Conservation (phyloP, 192 early-diverging fungal species). For the Obelidium mucronatum region DNA sequence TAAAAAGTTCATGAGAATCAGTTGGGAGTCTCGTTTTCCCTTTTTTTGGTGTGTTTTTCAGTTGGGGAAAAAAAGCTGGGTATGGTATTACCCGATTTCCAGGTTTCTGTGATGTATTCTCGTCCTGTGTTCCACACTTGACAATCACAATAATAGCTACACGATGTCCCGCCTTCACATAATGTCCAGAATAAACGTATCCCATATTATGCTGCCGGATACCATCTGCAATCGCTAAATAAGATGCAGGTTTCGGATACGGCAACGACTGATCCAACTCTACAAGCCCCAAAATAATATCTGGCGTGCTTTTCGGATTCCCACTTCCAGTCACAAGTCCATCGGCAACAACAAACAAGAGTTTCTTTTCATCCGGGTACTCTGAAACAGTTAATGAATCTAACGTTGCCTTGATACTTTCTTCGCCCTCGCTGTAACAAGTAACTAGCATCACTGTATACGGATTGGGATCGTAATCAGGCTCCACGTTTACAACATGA, state of each 20-base stretch:
- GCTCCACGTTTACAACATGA: neutral
- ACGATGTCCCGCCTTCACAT: slow-evolving; percentile 29
- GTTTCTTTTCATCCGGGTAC: slow-evolving; percentile 84
- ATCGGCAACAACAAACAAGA: slow-evolving; percentile 91
- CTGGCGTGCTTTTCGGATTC: slow-evolving; percentile 81
- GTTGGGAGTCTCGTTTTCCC: slow-evolving; percentile 96
- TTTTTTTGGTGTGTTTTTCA: too few relatives aligned
- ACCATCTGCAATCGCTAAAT: slow-evolving; percentile 91
- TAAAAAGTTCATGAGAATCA: slow-evolving; percentile 94
- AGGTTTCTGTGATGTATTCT: slow-evolving; percentile 43
- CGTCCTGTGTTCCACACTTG: slow-evolving; percentile 55
- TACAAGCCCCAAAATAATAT: slow-evolving; percentile 81
- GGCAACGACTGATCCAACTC: slow-evolving; percentile 30
- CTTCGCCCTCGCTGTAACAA: slow-evolving; percentile 88
- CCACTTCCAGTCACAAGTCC: slow-evolving; percentile 90
- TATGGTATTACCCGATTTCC: slow-evolving; percentile 46
- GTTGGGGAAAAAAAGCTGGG: too few relatives aligned
- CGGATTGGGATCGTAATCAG: slow-evolving; percentile 22
- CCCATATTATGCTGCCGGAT: slow-evolving; percentile 92
- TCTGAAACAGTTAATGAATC: slow-evolving; percentile 87
- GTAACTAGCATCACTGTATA: slow-evolving; percentile 80
- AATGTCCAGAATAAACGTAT: slow-evolving; percentile 50
- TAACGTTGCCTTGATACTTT: slow-evolving; percentile 72
- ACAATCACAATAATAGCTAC: slow-evolving; percentile 53
- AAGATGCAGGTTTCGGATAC: slow-evolving; percentile 40